phyloP scores from a whole-genome alignment of 805 yeast genomes.

The Kuraishia hungarica region DNA sequence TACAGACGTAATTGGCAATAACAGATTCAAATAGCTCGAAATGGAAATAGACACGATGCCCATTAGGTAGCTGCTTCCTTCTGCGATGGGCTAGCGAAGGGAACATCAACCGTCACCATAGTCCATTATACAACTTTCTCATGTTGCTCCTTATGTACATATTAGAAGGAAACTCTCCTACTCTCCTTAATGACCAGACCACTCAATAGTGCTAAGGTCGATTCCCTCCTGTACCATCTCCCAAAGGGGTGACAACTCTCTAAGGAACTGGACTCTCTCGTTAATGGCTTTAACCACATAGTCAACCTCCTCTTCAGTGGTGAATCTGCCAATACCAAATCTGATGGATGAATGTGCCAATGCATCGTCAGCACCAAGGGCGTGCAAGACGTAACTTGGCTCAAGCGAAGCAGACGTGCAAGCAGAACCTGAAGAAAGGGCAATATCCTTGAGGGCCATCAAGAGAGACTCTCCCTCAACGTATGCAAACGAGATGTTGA shows the following conservation, averaged over 20 bases:
- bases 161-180: neutral
- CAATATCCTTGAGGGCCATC: slow-evolving; percentile 97
- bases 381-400: slow-evolving; percentile 94
- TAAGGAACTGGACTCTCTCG: slow-evolving; percentile 82
- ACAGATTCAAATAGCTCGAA: neutral
- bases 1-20: neutral
- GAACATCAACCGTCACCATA: neutral
- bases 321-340: slow-evolving; percentile 94
- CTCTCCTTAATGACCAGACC: slow-evolving; percentile 86
- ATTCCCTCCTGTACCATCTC: slow-evolving; percentile 99
- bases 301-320: slow-evolving; percentile 93
- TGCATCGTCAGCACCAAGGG: slow-evolving; percentile 96
- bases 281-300: slow-evolving; percentile 84
- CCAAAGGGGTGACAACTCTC: slow-evolving; percentile 94
- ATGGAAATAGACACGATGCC: neutral
- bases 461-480: slow-evolving; percentile 95
- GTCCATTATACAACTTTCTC: neutral
- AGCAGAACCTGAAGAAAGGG: slow-evolving; percentile 93
- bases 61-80: neutral
- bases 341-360: slow-evolving; percentile 97
- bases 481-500: slow-evolving; percentile 92
- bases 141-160: too few species aligned
- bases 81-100: neutral
- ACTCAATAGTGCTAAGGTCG: slow-evolving; percentile 86
- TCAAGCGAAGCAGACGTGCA: slow-evolving; percentile 98